Base-by-base conservation (phyloP, 306 rosid genomes). In the Arachis hypogaea region DNA sequence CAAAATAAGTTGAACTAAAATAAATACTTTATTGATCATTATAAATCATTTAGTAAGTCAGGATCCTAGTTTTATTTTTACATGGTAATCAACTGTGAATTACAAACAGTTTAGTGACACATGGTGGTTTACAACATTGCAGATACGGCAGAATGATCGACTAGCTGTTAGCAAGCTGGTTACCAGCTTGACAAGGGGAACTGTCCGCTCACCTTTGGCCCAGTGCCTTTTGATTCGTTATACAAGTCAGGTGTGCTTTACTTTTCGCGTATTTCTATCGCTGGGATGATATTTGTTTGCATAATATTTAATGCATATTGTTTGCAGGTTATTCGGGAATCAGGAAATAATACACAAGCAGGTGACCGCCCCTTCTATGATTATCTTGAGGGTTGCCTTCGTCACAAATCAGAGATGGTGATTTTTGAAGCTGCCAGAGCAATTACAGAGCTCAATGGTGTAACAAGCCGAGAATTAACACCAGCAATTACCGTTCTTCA, bases 401-500 rank as follows among this genome's bases (percentile, higher is more conserved):
- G 99, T 59, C 96, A 92, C 85, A 95, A 95, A 77, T 93, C 98
- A 51, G 99, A 95, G 78, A 95, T 92, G 97, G 99, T 95, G 73
- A 95, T 92, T 72, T 95, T 95, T 87, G 99, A 95, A 87, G 93
- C 99, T 84, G 98, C 99, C 77, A 88, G 92, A 78, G 98, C 98
- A 82, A 88, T 95, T 78, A 95, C 99, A 12, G 99, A 92, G 85
- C 91, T 95, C 69, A 87, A 72, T 64, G 91, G 97, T 59, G 98
- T 92, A 63, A 90, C 99, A 64, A 88, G 82, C 81, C 87, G 98
- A 76, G 98, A 95, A 85, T 81, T 95, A 76, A 88, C 93, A 76
- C 98, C 99, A 2, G 98, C 99, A 47, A 95, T 95, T 59, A 86
- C 98, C 33, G 99, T 95, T 83, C 99, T 95, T 84, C 99, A 92